Evolutionary conservation across 2,329 filamentous ascomycete genomes (phyloP), one percentile per base, ranked within the genome.

Genomic region (Monilinia fructicola): DNA sequence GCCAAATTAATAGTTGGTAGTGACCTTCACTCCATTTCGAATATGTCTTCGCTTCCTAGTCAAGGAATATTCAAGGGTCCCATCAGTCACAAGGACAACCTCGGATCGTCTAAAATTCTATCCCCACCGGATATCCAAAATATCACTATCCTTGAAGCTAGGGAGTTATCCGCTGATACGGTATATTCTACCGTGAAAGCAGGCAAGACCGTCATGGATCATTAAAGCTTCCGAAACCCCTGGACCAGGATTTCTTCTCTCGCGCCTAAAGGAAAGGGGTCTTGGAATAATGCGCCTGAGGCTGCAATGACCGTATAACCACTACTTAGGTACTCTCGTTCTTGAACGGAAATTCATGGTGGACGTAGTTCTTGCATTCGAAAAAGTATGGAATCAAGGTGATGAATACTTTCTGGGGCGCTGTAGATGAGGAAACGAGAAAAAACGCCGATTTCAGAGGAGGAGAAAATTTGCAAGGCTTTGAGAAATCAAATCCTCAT

Each of bases 401-500:
- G 35, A 70, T 73, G 53, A 65, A 40, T 54, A 68, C 60, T 63
- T 67, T 73, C 38, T 74, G 71, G 60, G 64, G 65, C 12, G 53
- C 65, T 23, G 59, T 74, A 4, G 72, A 74, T 68, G 67, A 61
- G 28, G 62, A 70, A n/a, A 59, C 71, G 42, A 67, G 72, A 23
- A 73, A 72, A 28, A 68, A 72, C 40, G 73, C 71, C 42, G 67
- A 71, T 54, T 75, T 72, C 66, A 31, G 6, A 4, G 69, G 68
- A 60, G 69, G 70, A 38, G 68, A 72, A 52, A 70, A 68, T 52
- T 66, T 70, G n/a, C 68, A 73, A 60, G 71, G 70, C 3, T 75
- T 73, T 67, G 70, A 73, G 18, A 69, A 71, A 26, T 65, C 74
- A 53, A 63, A 71, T 44, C 72, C 71, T 16, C 69, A 75, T 54